Base-by-base conservation (phyloP, 257 asterid genomes). In the Rauvolfia tetraphylla region DNA sequence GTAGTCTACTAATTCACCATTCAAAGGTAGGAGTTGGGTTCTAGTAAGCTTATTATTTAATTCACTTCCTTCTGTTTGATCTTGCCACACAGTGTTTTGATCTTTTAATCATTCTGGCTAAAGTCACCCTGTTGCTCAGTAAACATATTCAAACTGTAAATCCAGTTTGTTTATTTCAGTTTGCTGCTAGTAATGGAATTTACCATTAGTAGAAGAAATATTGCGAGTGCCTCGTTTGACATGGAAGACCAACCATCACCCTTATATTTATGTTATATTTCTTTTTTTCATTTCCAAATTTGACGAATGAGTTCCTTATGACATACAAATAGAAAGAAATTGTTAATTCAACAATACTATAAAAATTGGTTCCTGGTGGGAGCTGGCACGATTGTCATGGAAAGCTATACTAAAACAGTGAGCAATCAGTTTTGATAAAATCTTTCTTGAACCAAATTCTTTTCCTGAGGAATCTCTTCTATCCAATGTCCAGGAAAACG, bases 1-100 rank as follows among this genome's bases (percentile, higher is more conserved):
- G 85, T 78, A 66, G 44, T 56, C 53, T 18, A 25, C 54, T 38
- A 53, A 6, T 41, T 41, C 46, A 41, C 46, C 46, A 41, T 41
- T 41, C 8, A 8, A 41, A 8, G 6, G 46, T 41, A 41, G 20
- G 36, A 18, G 6, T 2, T 20, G n/a, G 17, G 6, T 77, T 68
- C 48, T 29, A 4, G 68, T 17, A 33, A 13, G 74, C 54, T 42
- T 6, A 74, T 61, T 18, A 27, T n/a, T 38, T 39, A 22, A 18
- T 61, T 22, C 8, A 4, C 29, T 44, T 70, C 23, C 61, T n/a
- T 61, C 29, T 42, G 0, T 31, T 74, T 38, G 46, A 59, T 65
- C 29, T 65, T 36, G 4, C 46, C 48, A 20, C 18, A 1, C 1
- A 20, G 23, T 18, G 5, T 20, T 20, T 27, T 34, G 3, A 20